Conservation (phyloP, 768 basidiomycete genomes). For the Dioszegia aurantiaca region DNA sequence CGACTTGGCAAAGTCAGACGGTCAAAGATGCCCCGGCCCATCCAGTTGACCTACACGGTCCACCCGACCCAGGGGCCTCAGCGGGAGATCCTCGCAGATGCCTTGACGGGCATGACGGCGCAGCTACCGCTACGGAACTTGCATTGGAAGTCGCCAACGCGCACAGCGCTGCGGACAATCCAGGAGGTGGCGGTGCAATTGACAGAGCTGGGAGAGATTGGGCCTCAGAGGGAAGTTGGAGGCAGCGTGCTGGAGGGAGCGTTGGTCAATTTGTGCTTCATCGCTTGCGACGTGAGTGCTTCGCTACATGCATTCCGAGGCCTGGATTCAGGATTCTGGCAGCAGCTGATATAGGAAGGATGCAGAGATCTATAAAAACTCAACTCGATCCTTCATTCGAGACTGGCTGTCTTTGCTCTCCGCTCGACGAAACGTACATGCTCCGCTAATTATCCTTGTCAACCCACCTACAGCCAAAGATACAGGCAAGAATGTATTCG, state of each 20-base stretch:
- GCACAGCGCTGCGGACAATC: slow-evolving; percentile 75
- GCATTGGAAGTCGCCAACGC: slow-evolving; percentile 80
- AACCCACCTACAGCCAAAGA: slow-evolving; percentile 58
- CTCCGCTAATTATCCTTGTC: slow-evolving; percentile 88
- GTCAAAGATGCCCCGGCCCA: slow-evolving; percentile 11
- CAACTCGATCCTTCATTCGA: slow-evolving; percentile 78
- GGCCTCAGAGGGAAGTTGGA: slow-evolving; percentile 62
- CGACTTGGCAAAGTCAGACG: too few species aligned
- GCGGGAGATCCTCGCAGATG: slow-evolving; percentile 21
- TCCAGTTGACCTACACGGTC: slow-evolving; percentile 37
- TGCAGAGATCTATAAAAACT: slow-evolving; percentile 71
- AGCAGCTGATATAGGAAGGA: slow-evolving; percentile 53
- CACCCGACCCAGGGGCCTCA: slow-evolving; percentile 31
- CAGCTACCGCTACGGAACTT: slow-evolving; percentile 75
- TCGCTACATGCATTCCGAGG: neutral
- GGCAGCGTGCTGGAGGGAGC: slow-evolving; percentile 79
- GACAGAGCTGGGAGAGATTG: slow-evolving; percentile 53
- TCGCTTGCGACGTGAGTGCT: slow-evolving; percentile 75
- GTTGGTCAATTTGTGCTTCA: slow-evolving; percentile 77
- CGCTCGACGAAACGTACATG: slow-evolving; percentile 67
- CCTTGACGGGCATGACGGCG: slow-evolving; percentile 36
- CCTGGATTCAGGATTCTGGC: neutral
- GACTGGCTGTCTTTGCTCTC: slow-evolving; percentile 77
- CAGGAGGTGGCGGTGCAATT: slow-evolving; percentile 80
- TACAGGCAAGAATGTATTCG: slow-evolving; percentile 65